Evolutionary conservation across 75 land plant genomes (phyloP), one percentile per base, ranked within the genome.

Genomic region (Pseudotsuga menziesii): DNA sequence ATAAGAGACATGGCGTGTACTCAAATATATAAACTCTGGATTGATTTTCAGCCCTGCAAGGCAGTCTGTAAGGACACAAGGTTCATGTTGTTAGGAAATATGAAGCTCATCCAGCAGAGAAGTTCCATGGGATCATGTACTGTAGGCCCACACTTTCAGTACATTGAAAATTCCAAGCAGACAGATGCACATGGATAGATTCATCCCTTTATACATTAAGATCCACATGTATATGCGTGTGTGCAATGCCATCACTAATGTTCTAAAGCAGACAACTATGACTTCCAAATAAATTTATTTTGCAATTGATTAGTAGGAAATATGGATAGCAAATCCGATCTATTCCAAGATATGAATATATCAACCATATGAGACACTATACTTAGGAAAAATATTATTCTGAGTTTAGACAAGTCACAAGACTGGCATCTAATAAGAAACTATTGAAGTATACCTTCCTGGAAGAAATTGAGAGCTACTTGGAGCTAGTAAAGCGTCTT

Each of bases 381-480:
- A 6, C 6, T 6, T 9, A 7, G 9, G 25, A 44, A 69, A 69
- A 44, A 44, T 8, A 44, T 44, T 44, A 7, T 44, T 44, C 52
- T 3, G 11, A 69, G 22, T 41, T 69, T 20, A 2, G 48, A 69
- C 52, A 27, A n/a, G 13, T 20, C 23, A n/a, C 7, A 8, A 69
- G 35, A 69, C 15, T 17, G 72, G 52, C n/a, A 69, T 44, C 52
- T 44, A 44, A 7, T 44, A 44, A 44, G 52, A 7, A 44, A 44
- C 52, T 44, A 44, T 44, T 44, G 22, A 35, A 67, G 41, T 36
- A 6, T 83, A 92, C 95, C 95, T 92, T 74, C 84, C 89, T 72
- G 87, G 59, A 78, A 88, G 80, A 23, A 75, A 52, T 22, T 84
- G 90, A 52, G 93, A 85, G 70, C 83, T 75, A 80, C 78, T 78